phyloP scores from a whole-genome alignment of 495 filamentous ascomycete genomes.

The Chaetomium tenue region DNA sequence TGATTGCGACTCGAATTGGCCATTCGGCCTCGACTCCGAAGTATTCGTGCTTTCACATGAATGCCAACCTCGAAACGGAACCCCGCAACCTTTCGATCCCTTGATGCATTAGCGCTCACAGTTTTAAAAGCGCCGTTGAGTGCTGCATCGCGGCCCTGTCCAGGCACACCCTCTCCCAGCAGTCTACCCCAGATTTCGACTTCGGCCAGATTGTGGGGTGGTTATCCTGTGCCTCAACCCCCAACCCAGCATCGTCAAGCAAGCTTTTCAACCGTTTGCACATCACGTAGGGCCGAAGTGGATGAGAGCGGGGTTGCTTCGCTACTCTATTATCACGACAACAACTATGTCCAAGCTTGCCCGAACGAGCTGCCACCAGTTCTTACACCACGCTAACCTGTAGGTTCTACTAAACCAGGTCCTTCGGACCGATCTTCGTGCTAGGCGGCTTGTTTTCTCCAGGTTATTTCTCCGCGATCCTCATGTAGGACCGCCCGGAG shows the following conservation, averaged over 20 bases:
- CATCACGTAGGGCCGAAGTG: constrained; percentile 18
- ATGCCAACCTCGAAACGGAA: too few species aligned
- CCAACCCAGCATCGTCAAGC: constrained; percentile 2
- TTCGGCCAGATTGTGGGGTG: constrained; percentile 11
- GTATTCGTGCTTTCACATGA: too few species aligned
- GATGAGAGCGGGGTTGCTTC: background rate
- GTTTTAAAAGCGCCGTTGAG: too few species aligned
- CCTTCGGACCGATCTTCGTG: constrained; percentile 19
- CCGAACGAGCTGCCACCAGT: background rate
- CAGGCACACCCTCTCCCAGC: too few species aligned
- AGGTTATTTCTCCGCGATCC: constrained; percentile 3
- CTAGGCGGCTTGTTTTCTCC: background rate
- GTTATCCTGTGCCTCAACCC: background rate
- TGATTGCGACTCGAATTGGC: too few species aligned
- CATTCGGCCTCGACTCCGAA: too few species aligned
- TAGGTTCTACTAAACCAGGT: background rate
- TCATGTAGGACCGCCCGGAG: background rate
- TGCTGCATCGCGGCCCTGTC: too few species aligned
- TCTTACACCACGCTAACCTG: background rate
- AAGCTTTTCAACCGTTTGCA: background rate
- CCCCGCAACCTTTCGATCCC: too few species aligned
- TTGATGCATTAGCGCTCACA: too few species aligned
- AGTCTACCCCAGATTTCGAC: constrained; percentile 2
- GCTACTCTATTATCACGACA: background rate
- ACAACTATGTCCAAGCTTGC: background rate